Conservation (phyloP, 2,329 filamentous ascomycete species). For the Myriangium duriaei region DNA sequence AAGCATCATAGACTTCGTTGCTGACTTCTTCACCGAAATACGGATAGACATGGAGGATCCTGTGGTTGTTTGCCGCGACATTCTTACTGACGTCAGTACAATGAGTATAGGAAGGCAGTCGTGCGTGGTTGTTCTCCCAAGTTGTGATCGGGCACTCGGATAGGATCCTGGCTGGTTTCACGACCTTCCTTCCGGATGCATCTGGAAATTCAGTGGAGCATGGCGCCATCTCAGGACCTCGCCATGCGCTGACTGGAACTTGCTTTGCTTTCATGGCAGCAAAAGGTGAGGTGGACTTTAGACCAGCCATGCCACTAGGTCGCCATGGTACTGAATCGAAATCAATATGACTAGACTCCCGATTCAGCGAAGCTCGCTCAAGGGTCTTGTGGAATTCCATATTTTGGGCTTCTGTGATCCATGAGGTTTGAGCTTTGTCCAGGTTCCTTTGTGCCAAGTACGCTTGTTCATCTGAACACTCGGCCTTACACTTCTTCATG, state of each 20-base stretch:
- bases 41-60: slow-evolving; percentile 28
- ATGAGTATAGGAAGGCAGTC: slow-evolving; percentile 28
- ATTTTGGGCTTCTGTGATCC: background rate
- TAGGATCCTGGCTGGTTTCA: background rate
- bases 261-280: background rate
- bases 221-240: no score
- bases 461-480: background rate
- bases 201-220: background rate
- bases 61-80: slow-evolving; percentile 29
- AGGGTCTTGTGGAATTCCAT: background rate
- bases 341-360: no score
- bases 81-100: slow-evolving; percentile 31
- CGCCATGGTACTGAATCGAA: no score
- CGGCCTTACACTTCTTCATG: background rate
- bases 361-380: background rate
- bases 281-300: background rate
- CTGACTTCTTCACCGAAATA: slow-evolving; percentile 26
- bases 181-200: background rate
- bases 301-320: background rate
- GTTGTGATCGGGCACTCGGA: background rate
- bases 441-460: background rate
- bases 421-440: background rate
- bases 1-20: slow-evolving; percentile 19
- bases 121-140: slow-evolving; percentile 1
- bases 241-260: background rate